These are phyloP conservation scores for Tulasnella sp. DNA, from an alignment of 768 basidiomycete species.

Conservation along the genomic window DNA sequence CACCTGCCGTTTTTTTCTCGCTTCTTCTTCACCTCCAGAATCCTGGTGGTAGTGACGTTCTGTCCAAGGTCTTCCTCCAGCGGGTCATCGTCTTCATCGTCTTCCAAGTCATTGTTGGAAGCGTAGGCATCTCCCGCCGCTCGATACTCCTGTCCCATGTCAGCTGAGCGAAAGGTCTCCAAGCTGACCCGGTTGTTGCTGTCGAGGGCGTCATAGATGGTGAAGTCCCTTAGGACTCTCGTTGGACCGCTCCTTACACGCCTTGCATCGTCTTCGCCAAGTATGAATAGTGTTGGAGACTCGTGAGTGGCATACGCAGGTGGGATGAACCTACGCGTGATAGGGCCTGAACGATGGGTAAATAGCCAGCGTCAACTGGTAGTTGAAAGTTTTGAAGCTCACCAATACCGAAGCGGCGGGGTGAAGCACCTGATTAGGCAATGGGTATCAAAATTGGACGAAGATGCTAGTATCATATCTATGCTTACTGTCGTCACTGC, in stretches of 20 bases:
- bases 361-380: neutral
- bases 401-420: neutral
- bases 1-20: too few relatives aligned
- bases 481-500: too few relatives aligned
- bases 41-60: too few relatives aligned
- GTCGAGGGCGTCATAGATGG: constrained; percentile 5
- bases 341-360: neutral
- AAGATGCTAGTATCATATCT: too few relatives aligned
- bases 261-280: constrained; percentile 4
- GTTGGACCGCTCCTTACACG: neutral
- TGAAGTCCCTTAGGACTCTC: constrained; percentile 5
- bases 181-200: neutral
- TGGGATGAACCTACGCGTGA: neutral
- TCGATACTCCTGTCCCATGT: neutral
- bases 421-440: too few relatives aligned
- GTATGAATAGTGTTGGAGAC: too few relatives aligned
- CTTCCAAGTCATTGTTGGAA: neutral
- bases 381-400: neutral
- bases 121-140: neutral
- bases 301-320: neutral
- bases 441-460: too few relatives aligned
- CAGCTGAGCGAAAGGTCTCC: neutral
- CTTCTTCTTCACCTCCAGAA: too few relatives aligned
- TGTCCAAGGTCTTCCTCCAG: neutral
- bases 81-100: neutral